Evolutionary conservation across 345 rosid species (phyloP), one percentile per base, ranked within the genome.

Genomic region (Populus deltoides): DNA sequence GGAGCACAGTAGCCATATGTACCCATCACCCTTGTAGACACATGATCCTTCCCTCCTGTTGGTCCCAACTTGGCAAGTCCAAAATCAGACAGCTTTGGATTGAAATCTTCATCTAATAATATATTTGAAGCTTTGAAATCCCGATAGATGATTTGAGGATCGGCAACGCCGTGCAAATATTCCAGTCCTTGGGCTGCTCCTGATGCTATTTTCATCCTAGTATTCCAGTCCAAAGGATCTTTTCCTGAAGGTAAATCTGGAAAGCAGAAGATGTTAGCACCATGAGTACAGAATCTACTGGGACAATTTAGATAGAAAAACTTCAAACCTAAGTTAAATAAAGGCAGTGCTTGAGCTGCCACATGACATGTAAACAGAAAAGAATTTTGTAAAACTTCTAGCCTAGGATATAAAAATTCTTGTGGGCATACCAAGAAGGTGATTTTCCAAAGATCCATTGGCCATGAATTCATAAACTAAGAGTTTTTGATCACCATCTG

Each of bases 21-120:
- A 53, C 94, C 94, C 94, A 90, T 90, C 62, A 90, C 92, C 77
- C 92, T 88, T n/a, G 92, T 90, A 22, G 94, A 92, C n/a, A 88
- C 92, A 75, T 90, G 86, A 36, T 86, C 88, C 75, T 83, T 86
- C 27, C 83, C 92, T 69, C 82, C 92, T 0, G 90, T 89, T 35
- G 92, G 94, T 39, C 92, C 94, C 57, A 92, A 68, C 80, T 82
- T 90, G 53, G 93, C 94, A 77, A 92, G 90, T 65, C 92, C 93
- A 27, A 92, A 89, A 84, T 90, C 94, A 0, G 94, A 92, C 22
- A 92, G 87, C 81, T 86, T 90, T 3, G 94, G 90, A 77, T 80
- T 88, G 82, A 90, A 87, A 35, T 88, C 87, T 2, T 75, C 82
- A 31, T 90, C 87, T 80, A 92, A 70, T 81, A 92, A 78, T 68